phyloP scores from a whole-genome alignment of 2,329 filamentous ascomycete species.

The Harringtonia aguacate region DNA sequence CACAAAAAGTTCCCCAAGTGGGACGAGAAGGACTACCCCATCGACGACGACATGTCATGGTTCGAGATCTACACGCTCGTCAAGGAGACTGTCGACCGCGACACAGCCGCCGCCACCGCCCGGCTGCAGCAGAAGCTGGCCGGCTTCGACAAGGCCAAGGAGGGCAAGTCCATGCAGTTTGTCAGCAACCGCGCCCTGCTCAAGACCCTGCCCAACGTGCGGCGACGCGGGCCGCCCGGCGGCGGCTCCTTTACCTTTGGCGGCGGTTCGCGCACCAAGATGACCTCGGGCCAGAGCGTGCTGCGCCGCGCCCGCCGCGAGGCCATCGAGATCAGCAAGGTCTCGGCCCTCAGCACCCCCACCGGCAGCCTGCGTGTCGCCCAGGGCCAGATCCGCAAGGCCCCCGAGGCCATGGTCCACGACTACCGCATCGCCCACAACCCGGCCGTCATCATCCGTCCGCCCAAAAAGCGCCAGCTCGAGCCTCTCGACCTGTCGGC shows the following conservation, averaged over 20 bases:
- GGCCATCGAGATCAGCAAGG: constrained; percentile 39
- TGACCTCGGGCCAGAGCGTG: constrained; percentile 38
- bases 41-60: constrained; percentile 61
- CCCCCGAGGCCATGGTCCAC: constrained; percentile 43
- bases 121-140: constrained; percentile 46
- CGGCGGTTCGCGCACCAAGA: constrained; percentile 40
- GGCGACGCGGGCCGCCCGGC: constrained; percentile 7
- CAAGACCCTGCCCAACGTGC: constrained; percentile 20
- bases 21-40: constrained; percentile 48
- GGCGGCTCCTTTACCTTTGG: constrained; percentile 28
- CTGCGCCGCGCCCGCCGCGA: constrained; percentile 47
- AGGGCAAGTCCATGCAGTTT: constrained; percentile 45
- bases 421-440: constrained; percentile 33
- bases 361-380: constrained; percentile 21
- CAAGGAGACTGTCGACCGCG: constrained; percentile 51
- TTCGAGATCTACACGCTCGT: constrained; percentile 55
- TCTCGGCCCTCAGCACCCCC: constrained; percentile 33
- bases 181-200: constrained; percentile 31
- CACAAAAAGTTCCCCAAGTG: constrained; percentile 62
- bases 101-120: constrained; percentile 43
- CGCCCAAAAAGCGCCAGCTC: constrained; percentile 9
- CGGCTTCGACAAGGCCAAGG: constrained; percentile 46
- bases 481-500: not conserved
- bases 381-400: constrained; percentile 31
- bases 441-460: constrained; percentile 12